Conservation (phyloP, 164 flowering plant genomes). For the Vitis rotundifolia region DNA sequence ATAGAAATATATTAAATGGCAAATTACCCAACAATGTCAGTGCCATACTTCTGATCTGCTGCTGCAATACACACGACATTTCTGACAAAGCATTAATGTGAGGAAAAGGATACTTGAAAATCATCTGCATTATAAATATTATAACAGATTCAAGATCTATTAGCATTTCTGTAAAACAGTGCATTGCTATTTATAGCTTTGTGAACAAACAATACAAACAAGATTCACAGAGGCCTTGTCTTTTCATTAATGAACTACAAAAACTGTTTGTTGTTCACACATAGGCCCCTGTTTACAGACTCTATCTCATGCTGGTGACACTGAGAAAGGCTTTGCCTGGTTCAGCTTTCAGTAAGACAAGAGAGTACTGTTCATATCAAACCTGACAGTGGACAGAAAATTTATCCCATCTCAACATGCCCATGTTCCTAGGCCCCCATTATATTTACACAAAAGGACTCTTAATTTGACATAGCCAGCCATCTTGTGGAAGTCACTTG, state of each 20-base stretch:
- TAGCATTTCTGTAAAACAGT: background rate
- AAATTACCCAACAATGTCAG: no score
- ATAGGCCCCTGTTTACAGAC: background rate
- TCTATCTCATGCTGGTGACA: background rate
- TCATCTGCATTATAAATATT: no score
- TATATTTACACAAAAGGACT: background rate
- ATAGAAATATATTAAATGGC: no score
- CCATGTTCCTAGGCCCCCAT: background rate
- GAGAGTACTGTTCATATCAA: background rate
- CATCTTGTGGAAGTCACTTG: slow-evolving; percentile 9
- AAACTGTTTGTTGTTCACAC: background rate
- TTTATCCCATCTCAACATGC: slow-evolving; percentile 3
- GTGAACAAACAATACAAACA: background rate
- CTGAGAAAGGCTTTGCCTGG: background rate
- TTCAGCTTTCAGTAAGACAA: background rate
- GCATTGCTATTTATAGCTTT: slow-evolving; percentile 1
- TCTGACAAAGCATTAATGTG: no score
- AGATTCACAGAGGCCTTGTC: background rate
- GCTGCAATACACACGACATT: no score
- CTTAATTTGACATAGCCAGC: background rate
- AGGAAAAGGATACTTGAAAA: no score
- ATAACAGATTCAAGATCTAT: no score
- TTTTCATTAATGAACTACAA: background rate
- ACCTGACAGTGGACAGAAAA: slow-evolving; percentile 4
- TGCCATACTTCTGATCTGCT: no score